A percentile compares a stretch with the other conserved stretches of the same genome.
These are phyloP conservation scores for Carex kokanica DNA, from an alignment of 176 grass and related monocot genomes.

Conservation along the genomic window DNA sequence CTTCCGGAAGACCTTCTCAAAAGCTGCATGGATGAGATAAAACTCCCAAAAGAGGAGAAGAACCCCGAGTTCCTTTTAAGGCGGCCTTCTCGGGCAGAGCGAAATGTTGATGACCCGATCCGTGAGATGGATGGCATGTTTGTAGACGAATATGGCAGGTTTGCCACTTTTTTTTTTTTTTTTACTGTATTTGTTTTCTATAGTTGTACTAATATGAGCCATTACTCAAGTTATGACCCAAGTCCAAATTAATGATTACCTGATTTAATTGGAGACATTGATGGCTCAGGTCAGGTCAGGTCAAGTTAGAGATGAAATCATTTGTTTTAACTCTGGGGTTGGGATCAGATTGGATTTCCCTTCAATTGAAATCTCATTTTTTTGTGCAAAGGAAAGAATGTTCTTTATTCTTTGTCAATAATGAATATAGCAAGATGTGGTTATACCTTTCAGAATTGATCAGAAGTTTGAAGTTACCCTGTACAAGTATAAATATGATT, in stretches of 20 bases:
- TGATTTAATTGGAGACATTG: not conserved
- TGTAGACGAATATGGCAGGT: slow-evolving; percentile 98
- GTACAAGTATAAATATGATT: not conserved
- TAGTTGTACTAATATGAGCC: not conserved
- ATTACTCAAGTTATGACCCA: not conserved
- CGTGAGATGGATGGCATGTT: slow-evolving; percentile 92
- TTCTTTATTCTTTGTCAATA: not conserved
- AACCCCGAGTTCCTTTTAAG: slow-evolving; percentile 57
- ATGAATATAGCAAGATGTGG: not conserved
- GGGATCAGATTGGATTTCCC: not conserved
- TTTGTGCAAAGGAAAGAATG: not conserved
- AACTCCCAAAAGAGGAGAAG: slow-evolving; percentile 69
- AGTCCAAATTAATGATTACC: not conserved
- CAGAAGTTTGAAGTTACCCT: not conserved
- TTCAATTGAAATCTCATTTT: not conserved
- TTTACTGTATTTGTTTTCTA: not conserved
- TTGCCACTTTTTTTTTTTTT: not conserved
- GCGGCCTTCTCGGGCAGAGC: slow-evolving; percentile 66
- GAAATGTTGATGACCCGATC: slow-evolving; percentile 86
- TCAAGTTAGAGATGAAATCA: not conserved
- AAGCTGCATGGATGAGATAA: slow-evolving; percentile 80
- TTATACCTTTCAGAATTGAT: not conserved
- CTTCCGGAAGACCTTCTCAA: slow-evolving; percentile 79
- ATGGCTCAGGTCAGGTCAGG: not conserved
- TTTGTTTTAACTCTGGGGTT: not conserved